These are phyloP conservation scores for Cenococcum geophilum DNA, from an alignment of 495 filamentous ascomycete genomes.

Conservation along the genomic window DNA sequence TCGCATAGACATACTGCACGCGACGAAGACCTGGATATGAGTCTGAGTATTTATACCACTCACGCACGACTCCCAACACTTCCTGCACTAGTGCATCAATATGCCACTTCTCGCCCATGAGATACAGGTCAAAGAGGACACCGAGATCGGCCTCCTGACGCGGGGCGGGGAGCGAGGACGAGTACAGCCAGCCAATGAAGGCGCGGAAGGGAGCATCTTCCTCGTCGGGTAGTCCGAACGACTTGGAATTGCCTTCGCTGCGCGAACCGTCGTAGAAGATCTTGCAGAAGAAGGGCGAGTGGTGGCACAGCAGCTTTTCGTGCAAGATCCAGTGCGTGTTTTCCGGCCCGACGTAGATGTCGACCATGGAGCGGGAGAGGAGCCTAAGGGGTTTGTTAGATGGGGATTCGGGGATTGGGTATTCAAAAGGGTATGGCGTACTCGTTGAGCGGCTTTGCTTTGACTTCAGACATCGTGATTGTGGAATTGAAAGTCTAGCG, in stretches of 20 bases:
- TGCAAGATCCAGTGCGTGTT: slow-evolving; percentile 46
- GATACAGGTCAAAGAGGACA: slow-evolving; percentile 44
- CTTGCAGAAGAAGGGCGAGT: slow-evolving; percentile 45
- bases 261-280: slow-evolving; percentile 42
- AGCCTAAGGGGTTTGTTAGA: slow-evolving; percentile 35
- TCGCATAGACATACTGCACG: slow-evolving; percentile 48
- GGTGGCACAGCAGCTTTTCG: slow-evolving; percentile 48
- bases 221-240: slow-evolving; percentile 44
- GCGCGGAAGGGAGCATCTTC: slow-evolving; percentile 43
- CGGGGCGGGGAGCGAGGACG: slow-evolving; percentile 36
- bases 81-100: slow-evolving; percentile 37
- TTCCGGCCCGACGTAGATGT: slow-evolving; percentile 46
- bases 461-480: slow-evolving; percentile 18
- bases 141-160: slow-evolving; percentile 42
- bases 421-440: slow-evolving; percentile 19
- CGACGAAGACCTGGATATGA: slow-evolving; percentile 45
- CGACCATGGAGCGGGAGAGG: slow-evolving; percentile 44
- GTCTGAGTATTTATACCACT: slow-evolving; percentile 42
- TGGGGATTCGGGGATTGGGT: background rate
- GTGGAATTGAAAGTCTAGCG: background rate
- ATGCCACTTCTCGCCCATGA: slow-evolving; percentile 42
- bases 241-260: slow-evolving; percentile 27
- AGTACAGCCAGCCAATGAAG: slow-evolving; percentile 49
- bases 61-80: slow-evolving; percentile 40
- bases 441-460: slow-evolving; percentile 37